phyloP scores from a whole-genome alignment of 352 stramenopile genomes.

The Globisporangium uncinulatum region DNA sequence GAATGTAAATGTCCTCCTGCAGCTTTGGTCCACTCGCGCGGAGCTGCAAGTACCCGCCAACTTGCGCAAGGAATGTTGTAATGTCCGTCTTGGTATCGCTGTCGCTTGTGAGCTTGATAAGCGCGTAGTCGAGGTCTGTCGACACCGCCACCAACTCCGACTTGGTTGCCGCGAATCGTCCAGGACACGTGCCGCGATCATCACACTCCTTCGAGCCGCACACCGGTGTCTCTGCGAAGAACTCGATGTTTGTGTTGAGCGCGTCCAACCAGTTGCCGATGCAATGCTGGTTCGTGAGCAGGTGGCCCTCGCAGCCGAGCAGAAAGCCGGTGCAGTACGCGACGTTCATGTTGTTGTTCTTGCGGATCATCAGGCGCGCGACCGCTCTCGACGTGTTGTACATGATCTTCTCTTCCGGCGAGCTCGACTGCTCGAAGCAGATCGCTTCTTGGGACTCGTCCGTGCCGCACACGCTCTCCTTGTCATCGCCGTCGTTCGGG shows the following conservation, averaged over 20 bases:
- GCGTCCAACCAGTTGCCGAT: constrained; percentile 57
- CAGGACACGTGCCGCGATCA: constrained; percentile 38
- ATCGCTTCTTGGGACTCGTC: constrained; percentile 68
- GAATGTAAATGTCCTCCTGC: constrained; percentile 36
- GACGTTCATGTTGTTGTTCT: constrained; percentile 49
- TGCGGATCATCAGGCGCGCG: constrained; percentile 58
- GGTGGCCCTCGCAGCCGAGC: constrained; percentile 64
- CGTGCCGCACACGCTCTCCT: constrained; percentile 60
- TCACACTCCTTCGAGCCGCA: constrained; percentile 27
- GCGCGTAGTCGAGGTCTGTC: constrained; percentile 32
- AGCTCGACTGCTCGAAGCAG: constrained; percentile 34
- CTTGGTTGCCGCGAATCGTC: constrained; percentile 24
- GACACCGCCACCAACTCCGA: constrained; percentile 35
- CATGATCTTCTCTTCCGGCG: constrained; percentile 25
- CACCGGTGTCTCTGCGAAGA: constrained; percentile 47
- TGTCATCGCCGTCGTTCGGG: constrained; percentile 14
- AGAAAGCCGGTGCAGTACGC: constrained; percentile 72
- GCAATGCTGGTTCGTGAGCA: constrained; percentile 81
- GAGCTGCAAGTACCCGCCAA: constrained; percentile 32
- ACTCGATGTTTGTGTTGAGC: constrained; percentile 62
- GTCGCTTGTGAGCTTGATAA: constrained; percentile 32
- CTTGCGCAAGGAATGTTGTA: constrained; percentile 26
- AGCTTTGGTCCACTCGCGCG: constrained; percentile 23
- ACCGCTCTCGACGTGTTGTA: constrained; percentile 39
- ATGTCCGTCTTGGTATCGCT: constrained; percentile 22